Evolutionary conservation across 495 filamentous ascomycete genomes (phyloP).

Genomic region (Pseudoneurospora amorphoporcata): DNA sequence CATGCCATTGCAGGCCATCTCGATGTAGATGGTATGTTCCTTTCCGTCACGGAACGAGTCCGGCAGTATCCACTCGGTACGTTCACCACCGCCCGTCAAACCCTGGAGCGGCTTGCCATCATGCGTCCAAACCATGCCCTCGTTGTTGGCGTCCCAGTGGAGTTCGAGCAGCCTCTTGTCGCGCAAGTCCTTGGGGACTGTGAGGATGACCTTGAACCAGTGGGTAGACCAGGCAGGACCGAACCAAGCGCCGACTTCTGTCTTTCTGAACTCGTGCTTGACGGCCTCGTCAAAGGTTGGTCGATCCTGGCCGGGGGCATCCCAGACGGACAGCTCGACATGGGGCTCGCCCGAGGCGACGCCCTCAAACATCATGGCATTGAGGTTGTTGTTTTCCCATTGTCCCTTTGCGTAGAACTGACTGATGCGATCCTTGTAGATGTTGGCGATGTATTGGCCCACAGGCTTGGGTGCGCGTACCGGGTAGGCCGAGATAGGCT

Average conservation of each 20-base stretch:
- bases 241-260: slow-evolving; percentile 66
- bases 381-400: slow-evolving; percentile 69
- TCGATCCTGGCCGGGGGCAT: slow-evolving; percentile 63
- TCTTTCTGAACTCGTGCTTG: slow-evolving; percentile 65
- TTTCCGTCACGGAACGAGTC: slow-evolving; percentile 71
- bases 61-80: slow-evolving; percentile 83
- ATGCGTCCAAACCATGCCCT: slow-evolving; percentile 82
- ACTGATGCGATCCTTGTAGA: slow-evolving; percentile 76
- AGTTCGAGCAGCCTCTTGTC: slow-evolving; percentile 76
- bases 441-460: slow-evolving; percentile 75
- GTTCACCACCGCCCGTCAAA: slow-evolving; percentile 81
- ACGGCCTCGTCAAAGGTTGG: slow-evolving; percentile 88
- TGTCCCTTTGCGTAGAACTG: slow-evolving; percentile 75
- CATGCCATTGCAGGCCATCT: slow-evolving; percentile 99
- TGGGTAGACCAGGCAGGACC: slow-evolving; percentile 98
- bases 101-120: slow-evolving; percentile 86
- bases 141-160: slow-evolving; percentile 89
- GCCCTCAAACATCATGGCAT: slow-evolving; percentile 67
- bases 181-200: slow-evolving; percentile 58
- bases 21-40: slow-evolving; percentile 82
- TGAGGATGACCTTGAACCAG: slow-evolving; percentile 82
- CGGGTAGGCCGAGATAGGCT: slow-evolving; percentile 33
- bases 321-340: slow-evolving; percentile 81
- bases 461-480: slow-evolving; percentile 38
- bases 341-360: slow-evolving; percentile 58